Conservation (phyloP, 306 rosid genomes). For the Nissolia schottii region DNA sequence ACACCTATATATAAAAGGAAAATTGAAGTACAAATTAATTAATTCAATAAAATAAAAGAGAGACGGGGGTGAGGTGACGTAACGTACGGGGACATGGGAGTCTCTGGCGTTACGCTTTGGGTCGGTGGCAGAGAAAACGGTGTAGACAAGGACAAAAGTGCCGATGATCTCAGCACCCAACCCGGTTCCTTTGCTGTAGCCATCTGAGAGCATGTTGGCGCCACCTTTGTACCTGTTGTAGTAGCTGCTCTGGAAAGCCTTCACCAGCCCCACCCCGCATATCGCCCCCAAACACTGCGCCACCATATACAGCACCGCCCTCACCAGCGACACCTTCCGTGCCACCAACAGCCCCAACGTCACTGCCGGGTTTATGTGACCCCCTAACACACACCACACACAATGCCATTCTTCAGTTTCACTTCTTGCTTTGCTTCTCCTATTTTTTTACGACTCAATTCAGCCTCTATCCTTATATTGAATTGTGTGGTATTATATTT, state of each 20-base stretch:
- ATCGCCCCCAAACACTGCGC: constrained; percentile 42
- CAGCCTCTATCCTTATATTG: too few species aligned
- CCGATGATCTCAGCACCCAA: constrained; percentile 47
- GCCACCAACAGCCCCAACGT: constrained; percentile 42
- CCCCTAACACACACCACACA: constrained; percentile 34
- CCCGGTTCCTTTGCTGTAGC: constrained; percentile 35
- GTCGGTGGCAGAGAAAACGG: constrained; percentile 50
- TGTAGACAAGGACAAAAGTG: constrained; percentile 45
- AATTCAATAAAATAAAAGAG: too few species aligned
- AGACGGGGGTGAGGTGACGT: too few species aligned
- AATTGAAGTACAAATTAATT: background rate
- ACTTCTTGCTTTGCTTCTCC: too few species aligned
- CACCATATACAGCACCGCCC: constrained; percentile 39
- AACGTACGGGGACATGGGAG: constrained; percentile 43
- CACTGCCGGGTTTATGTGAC: constrained; percentile 48
- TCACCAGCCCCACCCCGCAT: constrained; percentile 35
- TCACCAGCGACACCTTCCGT: constrained; percentile 37
- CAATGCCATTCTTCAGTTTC: too few species aligned
- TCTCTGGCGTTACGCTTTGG: constrained; percentile 47
- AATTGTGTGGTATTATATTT: too few species aligned
- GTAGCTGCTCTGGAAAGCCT: constrained; percentile 33
- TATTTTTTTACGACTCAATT: too few species aligned
- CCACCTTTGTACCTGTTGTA: constrained; percentile 39
- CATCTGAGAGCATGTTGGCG: constrained; percentile 23
- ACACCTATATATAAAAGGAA: constrained; percentile 16